Conservation (phyloP, 495 filamentous ascomycete genomes). For the Neurospora cerealis region DNA sequence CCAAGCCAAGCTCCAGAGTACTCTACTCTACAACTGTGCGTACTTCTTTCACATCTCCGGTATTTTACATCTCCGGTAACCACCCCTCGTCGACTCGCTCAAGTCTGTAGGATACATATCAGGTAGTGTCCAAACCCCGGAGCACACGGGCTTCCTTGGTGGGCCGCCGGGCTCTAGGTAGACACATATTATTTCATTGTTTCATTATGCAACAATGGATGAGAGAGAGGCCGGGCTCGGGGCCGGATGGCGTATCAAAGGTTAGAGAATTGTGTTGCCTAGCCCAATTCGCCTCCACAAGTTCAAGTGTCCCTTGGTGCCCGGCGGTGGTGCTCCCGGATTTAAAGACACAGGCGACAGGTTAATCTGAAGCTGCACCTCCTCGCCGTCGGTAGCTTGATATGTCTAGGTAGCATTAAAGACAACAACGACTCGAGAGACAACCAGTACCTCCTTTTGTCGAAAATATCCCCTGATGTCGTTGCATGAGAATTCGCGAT, state of each 20-base stretch:
- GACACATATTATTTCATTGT: background rate
- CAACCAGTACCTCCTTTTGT: background rate
- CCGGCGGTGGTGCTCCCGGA: background rate
- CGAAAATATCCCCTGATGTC: background rate
- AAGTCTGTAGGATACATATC: background rate
- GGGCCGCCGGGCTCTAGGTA: background rate
- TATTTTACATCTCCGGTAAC: background rate
- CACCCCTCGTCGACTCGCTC: background rate
- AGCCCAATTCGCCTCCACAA: background rate
- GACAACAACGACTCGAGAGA: background rate
- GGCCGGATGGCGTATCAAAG: background rate
- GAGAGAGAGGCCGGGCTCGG: background rate
- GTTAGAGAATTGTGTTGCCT: background rate
- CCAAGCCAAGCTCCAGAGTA: background rate
- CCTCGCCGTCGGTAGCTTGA: background rate
- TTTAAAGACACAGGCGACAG: background rate
- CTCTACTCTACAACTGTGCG: background rate
- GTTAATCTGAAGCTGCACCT: background rate
- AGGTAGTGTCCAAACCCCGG: background rate
- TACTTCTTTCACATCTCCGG: background rate
- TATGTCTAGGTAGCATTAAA: background rate
- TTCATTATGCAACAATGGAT: background rate
- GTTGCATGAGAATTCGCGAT: background rate
- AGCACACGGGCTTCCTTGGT: background rate
- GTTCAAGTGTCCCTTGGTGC: background rate